Percentiles rank a stretch among this genome's conserved stretches.
phyloP scores from a whole-genome alignment of 352 stramenopile genomes.

The Phytopythium cucurbitacearum region DNA sequence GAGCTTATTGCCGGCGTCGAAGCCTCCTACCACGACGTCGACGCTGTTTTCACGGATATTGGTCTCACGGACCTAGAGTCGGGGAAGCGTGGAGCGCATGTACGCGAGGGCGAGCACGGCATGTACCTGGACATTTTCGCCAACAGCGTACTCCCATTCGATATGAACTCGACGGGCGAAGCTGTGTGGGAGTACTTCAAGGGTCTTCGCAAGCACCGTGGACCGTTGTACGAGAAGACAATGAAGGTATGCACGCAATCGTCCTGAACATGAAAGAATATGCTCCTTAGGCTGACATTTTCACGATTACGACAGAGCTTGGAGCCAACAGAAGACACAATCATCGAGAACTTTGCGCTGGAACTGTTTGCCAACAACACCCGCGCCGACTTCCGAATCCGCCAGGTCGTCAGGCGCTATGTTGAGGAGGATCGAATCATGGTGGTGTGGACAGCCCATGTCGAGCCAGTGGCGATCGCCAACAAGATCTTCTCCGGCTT shows the following conservation, averaged over 20 bases:
- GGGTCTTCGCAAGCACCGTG: slow-evolving; percentile 8
- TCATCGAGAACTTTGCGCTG: slow-evolving; percentile 35
- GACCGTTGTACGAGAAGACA: slow-evolving; percentile 4
- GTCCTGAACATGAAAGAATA: not conserved
- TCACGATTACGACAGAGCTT: not conserved
- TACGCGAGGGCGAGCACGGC: slow-evolving; percentile 25
- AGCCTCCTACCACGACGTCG: slow-evolving; percentile 29
- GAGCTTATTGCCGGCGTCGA: slow-evolving; percentile 29
- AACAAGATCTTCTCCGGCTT: slow-evolving; percentile 24
- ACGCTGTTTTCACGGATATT: slow-evolving; percentile 19
- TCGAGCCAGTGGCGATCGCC: slow-evolving; percentile 23
- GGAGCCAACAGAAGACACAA: slow-evolving; percentile 17
- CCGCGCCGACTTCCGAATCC: slow-evolving; percentile 29
- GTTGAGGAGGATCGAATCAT: slow-evolving; percentile 25
- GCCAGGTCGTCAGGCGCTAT: slow-evolving; percentile 29
- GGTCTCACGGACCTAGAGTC: slow-evolving; percentile 14
- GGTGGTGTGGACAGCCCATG: slow-evolving; percentile 28
- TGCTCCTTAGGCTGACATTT: not conserved
- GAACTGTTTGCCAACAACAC: slow-evolving; percentile 30
- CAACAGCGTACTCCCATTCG: slow-evolving; percentile 26
- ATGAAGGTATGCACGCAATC: not conserved
- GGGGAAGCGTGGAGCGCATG: slow-evolving; percentile 13
- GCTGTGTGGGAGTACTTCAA: slow-evolving; percentile 40
- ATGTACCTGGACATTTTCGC: slow-evolving; percentile 36
- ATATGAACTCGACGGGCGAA: slow-evolving; percentile 18